Base-by-base conservation (phyloP, 768 basidiomycete species). In the Lentinula lateritia region DNA sequence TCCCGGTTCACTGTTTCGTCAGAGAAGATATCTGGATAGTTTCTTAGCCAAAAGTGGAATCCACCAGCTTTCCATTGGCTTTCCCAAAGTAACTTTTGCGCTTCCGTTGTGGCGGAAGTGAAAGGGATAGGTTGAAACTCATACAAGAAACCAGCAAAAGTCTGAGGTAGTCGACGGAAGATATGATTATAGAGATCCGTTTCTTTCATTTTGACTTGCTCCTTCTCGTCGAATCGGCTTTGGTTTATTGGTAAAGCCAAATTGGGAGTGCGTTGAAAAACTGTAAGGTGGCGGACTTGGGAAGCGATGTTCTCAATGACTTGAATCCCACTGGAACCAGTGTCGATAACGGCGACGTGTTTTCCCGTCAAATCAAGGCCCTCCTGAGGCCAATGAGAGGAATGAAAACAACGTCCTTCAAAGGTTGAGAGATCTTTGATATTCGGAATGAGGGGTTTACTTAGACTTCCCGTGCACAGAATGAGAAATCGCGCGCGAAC, bases 201-300 rank as follows among this genome's bases (percentile, higher is more conserved):
- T 45, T 45, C 43, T 18, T 45, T 45, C 10, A 45, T 6, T 16
- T 61, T 39, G 28, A 6, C 35, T 20, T 52, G 38, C 41, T 54
- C 55, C 46, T 43, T 20, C 18, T 41, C 57, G 34, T 35, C 23
- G 13, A 50, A 36, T 34, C 34, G 45, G 5, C 35, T n/a, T 35
- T 62, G 46, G 10, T n/a, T 46, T 52, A 61, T 61, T 3, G 60
- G 52, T 5, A 61, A 36, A 6, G 50, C 34, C 8, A 54, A 28
- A 55, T 61, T 61, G 35, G 61, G 63, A 2, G 39, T 59, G 46
- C 63, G 63, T 34, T 66, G 63, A 61, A 66, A 66, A 9, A 66
- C 57, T 6, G 65, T 64, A 28, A 66, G 63, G n/a, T 64, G 63
- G 10, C 5, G 20, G 2, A 43, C 60, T 5, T 32, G 23, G 6